Evolutionary conservation across 768 basidiomycete species (phyloP).

Genomic region (Hericium erinaceus): DNA sequence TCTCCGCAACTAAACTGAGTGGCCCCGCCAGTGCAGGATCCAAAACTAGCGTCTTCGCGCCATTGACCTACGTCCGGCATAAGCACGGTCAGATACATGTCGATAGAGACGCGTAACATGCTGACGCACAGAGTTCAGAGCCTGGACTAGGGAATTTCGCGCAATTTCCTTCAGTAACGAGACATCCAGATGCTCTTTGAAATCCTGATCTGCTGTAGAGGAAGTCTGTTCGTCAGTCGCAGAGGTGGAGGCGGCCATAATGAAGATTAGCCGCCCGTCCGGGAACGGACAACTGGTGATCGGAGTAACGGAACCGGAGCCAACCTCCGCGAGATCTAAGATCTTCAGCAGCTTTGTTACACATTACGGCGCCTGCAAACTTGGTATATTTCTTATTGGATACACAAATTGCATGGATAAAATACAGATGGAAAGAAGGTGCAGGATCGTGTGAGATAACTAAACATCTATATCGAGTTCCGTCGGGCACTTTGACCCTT

Average conservation of each 20-base stretch:
- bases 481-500: slow-evolving; percentile 72
- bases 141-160: slow-evolving; percentile 72
- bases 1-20: slow-evolving; percentile 90
- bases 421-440: neutral
- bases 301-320: neutral
- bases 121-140: slow-evolving; percentile 62
- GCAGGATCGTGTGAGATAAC: neutral
- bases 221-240: slow-evolving; percentile 22
- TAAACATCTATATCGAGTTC: slow-evolving; percentile 45
- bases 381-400: neutral
- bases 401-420: neutral
- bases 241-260: slow-evolving; percentile 17
- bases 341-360: neutral
- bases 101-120: neutral
- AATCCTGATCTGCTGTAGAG: slow-evolving; percentile 9
- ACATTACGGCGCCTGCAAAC: neutral
- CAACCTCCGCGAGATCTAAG: neutral
- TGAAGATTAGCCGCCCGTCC: neutral
- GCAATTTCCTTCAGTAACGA: slow-evolving; percentile 69
- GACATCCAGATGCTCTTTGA: slow-evolving; percentile 42
- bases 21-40: slow-evolving; percentile 85
- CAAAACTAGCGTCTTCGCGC: slow-evolving; percentile 93
- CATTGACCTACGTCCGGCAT: slow-evolving; percentile 57
- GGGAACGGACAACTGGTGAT: neutral
- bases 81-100: neutral